Evolutionary conservation across 2,329 filamentous ascomycete species (phyloP).

Genomic region (Pyricularia grisea): DNA sequence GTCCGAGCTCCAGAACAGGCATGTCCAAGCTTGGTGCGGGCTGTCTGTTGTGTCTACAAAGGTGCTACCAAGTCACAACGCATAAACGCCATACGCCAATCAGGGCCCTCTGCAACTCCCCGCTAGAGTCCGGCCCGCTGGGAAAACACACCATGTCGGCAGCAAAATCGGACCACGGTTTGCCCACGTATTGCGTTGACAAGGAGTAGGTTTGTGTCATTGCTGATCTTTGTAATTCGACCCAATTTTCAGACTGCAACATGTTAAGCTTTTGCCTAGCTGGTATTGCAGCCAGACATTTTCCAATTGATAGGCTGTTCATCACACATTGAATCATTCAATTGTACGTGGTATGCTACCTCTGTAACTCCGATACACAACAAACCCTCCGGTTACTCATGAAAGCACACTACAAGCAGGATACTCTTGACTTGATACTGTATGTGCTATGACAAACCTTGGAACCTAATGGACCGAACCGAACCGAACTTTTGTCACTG

Average conservation of each 20-base stretch:
- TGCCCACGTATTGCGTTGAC: neutral
- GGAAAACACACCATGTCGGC: neutral
- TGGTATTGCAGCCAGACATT: neutral
- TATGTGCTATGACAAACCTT: no score
- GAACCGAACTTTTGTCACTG: neutral
- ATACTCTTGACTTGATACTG: no score
- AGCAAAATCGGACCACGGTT: neutral
- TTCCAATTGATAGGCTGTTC: neutral
- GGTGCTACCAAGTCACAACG: neutral
- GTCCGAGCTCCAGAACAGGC: constrained; percentile 2
- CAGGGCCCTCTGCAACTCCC: neutral
- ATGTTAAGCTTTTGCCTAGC: neutral
- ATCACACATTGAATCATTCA: neutral
- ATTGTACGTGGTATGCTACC: neutral
- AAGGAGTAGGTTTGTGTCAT: neutral
- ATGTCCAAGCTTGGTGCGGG: neutral
- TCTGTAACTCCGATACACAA: neutral
- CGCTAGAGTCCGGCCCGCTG: neutral
- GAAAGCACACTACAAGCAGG: no score
- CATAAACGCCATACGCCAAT: neutral
- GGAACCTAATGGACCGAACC: neutral
- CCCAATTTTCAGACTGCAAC: neutral
- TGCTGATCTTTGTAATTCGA: neutral
- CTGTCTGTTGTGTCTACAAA: neutral
- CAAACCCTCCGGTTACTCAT: no score